These are phyloP conservation scores for Magnaporthiopsis incrustans DNA, from an alignment of 2,329 filamentous ascomycete genomes.

Conservation along the genomic window DNA sequence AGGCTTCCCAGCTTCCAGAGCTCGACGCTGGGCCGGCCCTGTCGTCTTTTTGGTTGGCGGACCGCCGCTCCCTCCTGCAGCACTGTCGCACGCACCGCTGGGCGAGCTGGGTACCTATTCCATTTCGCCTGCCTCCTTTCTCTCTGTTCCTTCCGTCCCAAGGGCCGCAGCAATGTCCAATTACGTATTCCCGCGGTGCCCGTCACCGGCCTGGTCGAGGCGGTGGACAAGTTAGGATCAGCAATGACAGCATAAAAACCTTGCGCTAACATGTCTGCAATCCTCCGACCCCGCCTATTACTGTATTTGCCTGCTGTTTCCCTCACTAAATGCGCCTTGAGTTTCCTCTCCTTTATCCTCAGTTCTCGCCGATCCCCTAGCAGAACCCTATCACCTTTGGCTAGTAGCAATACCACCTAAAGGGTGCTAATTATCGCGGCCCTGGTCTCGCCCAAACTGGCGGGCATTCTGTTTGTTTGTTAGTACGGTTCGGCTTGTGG, in stretches of 20 bases:
- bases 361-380: background rate
- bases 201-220: background rate
- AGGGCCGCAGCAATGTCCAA: background rate
- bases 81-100: background rate
- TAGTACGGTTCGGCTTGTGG: background rate
- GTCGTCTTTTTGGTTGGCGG: background rate
- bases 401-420: background rate
- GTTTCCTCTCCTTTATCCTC: background rate
- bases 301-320: background rate
- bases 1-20: background rate
- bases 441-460: background rate
- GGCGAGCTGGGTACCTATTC: background rate
- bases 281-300: background rate
- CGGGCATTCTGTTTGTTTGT: background rate
- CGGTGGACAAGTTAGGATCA: background rate
- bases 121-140: background rate
- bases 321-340: too few species aligned
- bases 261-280: background rate
- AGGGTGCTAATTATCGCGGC: background rate
- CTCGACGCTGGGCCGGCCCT: background rate
- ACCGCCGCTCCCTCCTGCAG: background rate
- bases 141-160: background rate
- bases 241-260: background rate
- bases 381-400: too few species aligned
- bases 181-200: too few species aligned